Conservation (phyloP, 2,329 filamentous ascomycete species). For the Thielaviopsis euricoi region DNA sequence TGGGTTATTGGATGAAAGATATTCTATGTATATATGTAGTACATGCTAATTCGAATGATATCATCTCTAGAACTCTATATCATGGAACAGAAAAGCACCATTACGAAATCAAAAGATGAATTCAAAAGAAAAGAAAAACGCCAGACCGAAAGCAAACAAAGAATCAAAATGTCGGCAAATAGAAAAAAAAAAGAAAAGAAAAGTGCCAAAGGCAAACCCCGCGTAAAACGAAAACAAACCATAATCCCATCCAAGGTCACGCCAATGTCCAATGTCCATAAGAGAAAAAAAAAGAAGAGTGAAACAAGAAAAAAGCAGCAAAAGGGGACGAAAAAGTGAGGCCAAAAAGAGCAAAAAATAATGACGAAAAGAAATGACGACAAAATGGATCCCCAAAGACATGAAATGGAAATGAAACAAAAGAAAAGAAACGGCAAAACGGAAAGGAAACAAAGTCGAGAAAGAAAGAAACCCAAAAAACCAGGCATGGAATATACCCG, state of each 20-base stretch:
- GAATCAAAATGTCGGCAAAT: background rate
- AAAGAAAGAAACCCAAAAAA: background rate
- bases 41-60: background rate
- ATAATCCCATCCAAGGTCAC: background rate
- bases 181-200: background rate
- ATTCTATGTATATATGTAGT: background rate
- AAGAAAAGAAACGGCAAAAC: background rate
- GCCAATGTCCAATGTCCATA: background rate
- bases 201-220: too few relatives aligned
- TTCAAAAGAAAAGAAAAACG: background rate
- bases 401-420: background rate
- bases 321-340: background rate
- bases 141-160: background rate
- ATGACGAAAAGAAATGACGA: background rate
- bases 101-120: background rate
- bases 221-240: background rate
- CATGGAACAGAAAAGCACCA: background rate
- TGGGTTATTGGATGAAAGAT: background rate
- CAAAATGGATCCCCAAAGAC: background rate
- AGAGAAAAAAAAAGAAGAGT: background rate
- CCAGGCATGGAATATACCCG: background rate
- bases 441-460: background rate
- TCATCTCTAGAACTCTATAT: background rate
- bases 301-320: background rate
- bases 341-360: background rate